phyloP scores from a whole-genome alignment of 768 basidiomycete species.

The Boletus sp. region DNA sequence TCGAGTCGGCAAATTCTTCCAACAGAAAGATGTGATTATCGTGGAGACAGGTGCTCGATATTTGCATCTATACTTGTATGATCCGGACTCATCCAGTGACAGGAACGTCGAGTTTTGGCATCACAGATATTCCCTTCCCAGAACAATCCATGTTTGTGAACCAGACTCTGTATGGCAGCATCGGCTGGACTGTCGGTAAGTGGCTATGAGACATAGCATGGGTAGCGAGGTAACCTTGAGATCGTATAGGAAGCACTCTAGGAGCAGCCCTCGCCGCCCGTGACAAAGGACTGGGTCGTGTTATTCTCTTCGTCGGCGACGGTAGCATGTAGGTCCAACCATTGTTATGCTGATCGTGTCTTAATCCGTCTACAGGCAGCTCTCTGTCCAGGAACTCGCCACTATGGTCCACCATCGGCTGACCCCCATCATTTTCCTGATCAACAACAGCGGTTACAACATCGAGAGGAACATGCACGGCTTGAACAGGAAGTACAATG shows the following conservation, averaged over 20 bases:
- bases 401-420: constrained; percentile 75
- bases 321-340: constrained; percentile 62
- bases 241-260: constrained; percentile 52
- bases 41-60: constrained; percentile 76
- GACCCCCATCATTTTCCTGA: constrained; percentile 79
- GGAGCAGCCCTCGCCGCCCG: constrained; percentile 80
- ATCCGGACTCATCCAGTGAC: neutral
- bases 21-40: constrained; percentile 69
- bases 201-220: neutral
- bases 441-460: constrained; percentile 83
- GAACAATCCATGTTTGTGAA: constrained; percentile 61
- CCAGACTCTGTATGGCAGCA: constrained; percentile 89
- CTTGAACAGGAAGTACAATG: constrained; percentile 73
- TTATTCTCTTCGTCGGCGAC: constrained; percentile 84
- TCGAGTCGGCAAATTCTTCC: constrained; percentile 69
- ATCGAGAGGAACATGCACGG: constrained; percentile 83
- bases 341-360: neutral
- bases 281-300: constrained; percentile 59
- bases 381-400: constrained; percentile 80
- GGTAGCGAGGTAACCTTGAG: neutral
- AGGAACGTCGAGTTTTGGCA: constrained; percentile 83
- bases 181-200: constrained; percentile 84
- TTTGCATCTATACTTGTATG: neutral
- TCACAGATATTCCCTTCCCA: constrained; percentile 78
- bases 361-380: constrained; percentile 47